Evolutionary conservation across 495 filamentous ascomycete genomes (phyloP), one percentile per base, ranked within the genome.

Genomic region (Podospora comata): DNA sequence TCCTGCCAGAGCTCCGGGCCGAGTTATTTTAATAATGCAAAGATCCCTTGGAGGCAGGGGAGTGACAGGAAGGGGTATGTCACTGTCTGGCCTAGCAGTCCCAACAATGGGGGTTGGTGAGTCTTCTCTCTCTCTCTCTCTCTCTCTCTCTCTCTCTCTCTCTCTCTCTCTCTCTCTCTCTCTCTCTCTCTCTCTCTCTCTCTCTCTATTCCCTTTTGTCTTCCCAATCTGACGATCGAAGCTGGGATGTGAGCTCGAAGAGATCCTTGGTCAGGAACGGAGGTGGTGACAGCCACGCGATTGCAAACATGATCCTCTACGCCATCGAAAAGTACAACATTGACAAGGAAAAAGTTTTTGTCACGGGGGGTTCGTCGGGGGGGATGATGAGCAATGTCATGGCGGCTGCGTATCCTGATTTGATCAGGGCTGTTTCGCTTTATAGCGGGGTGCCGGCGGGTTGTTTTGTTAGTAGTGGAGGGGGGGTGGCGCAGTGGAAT

Each of bases 371-470:
- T 0, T 76, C 75, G 44, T 80, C 77, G 0, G 79, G 80, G 20
- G 70, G 76, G 0, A 81, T 80, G 78, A 81, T 81, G 76, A 73
- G 69, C 76, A 87, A 88, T 63, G 85, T 86, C 30, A 72, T 88
- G 67, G 84, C 85, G 0, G 86, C 84, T 2, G 83, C 84, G 11
- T 88, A 88, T 70, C 87, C 86, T 1, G 80, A 86, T 23, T 69
- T 88, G 34, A 85, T 88, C 74, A 75, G 71, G 1, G 86, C 86
- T 1, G 86, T 80, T 0, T 81, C 80, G 5, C 82, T 80, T 64
- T 89, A 87, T 78, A 79, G 80, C 19, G 87, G 88, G 30, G 85
- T 89, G 1, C 75, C 87, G 28, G 85, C 82, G 1, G 86, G 86
- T n/a, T 89, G 86, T 75, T 88, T 87, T 75, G 66, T 77, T 1